Evolutionary conservation across 345 rosid species (phyloP).

Genomic region (Clausena lansium): DNA sequence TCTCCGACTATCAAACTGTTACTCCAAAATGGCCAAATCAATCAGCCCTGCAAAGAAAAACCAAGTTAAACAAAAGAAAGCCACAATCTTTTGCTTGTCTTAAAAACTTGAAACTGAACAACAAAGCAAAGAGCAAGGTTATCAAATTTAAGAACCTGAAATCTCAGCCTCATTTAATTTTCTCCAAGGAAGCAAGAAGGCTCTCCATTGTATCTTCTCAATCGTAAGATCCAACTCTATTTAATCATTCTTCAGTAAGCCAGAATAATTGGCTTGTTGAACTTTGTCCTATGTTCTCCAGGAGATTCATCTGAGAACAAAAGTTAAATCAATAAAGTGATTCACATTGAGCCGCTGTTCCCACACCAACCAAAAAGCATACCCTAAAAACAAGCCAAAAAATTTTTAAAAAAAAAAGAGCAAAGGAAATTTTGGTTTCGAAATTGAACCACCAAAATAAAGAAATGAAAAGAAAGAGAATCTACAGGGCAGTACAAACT

Average conservation of each 20-base stretch:
- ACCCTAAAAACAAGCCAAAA: no score
- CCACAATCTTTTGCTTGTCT: not conserved
- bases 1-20: slow-evolving; percentile 91
- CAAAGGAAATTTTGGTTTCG: no score
- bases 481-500: no score
- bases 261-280: slow-evolving; percentile 69
- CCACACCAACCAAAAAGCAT: no score
- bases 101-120: not conserved
- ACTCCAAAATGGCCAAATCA: slow-evolving; percentile 75
- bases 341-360: no score
- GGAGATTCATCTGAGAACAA: slow-evolving; percentile 69
- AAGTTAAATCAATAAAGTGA: no score
- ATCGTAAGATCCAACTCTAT: slow-evolving; percentile 90
- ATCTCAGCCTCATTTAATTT: slow-evolving; percentile 69
- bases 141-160: slow-evolving; percentile 11
- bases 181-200: slow-evolving; percentile 79
- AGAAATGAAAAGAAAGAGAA: no score
- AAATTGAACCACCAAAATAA: no score
- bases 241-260: slow-evolving; percentile 82
- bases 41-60: slow-evolving; percentile 54
- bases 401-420: no score
- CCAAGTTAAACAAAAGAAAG: not conserved
- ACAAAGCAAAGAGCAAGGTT: slow-evolving; percentile 50
- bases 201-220: slow-evolving; percentile 88
- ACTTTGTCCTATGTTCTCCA: slow-evolving; percentile 62